phyloP scores from a whole-genome alignment of 441 rosid genomes.

The Rhodomyrtus psidioides region DNA sequence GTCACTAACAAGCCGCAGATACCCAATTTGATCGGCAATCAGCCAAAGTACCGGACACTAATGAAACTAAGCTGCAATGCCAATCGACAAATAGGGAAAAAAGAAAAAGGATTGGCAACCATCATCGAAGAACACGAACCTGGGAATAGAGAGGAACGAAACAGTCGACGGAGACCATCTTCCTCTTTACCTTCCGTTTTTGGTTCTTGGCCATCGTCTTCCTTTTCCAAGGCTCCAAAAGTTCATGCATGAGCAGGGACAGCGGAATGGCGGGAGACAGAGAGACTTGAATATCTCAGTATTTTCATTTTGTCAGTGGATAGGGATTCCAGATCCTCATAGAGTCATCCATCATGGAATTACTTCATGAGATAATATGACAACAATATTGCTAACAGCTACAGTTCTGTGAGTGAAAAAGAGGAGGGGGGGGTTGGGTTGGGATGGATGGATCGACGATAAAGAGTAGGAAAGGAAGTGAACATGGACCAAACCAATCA shows the following conservation, averaged over 20 bases:
- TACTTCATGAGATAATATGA: not conserved
- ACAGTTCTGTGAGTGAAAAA: not conserved
- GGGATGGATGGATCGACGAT: not conserved
- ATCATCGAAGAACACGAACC: not conserved
- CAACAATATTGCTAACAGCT: not conserved
- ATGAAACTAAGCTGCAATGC: not conserved
- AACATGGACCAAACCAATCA: slow-evolving; percentile 52
- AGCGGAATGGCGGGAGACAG: not conserved
- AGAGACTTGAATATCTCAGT: not conserved
- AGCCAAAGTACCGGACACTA: accelerated
- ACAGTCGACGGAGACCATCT: not conserved
- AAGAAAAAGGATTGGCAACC: not conserved
- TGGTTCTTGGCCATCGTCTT: not conserved
- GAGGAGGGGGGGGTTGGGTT: too few species aligned
- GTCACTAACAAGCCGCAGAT: too few species aligned
- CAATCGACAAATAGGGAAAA: not conserved
- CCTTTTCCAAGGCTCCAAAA: not conserved
- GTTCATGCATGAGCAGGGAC: not conserved
- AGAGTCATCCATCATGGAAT: not conserved
- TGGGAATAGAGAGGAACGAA: accelerated
- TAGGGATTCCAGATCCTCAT: not conserved
- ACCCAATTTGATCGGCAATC: not conserved
- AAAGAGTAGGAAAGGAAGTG: not conserved
- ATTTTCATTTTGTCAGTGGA: too few species aligned
- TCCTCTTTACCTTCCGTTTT: not conserved